phyloP scores from a whole-genome alignment of 2,329 filamentous ascomycete species.

The Thermoascus crustaceus region DNA sequence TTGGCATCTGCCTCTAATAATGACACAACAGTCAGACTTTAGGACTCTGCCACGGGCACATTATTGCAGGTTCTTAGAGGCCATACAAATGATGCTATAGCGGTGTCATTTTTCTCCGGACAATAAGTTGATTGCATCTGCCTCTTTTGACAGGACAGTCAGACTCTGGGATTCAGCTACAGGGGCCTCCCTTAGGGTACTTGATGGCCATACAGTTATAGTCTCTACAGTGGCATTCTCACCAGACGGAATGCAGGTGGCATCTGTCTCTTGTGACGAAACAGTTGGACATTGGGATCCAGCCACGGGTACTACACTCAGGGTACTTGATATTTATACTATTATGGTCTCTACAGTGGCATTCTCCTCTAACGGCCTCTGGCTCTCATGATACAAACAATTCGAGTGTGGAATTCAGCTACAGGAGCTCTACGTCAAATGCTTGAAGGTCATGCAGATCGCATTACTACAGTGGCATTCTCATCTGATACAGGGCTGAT shows the following conservation, averaged over 20 bases:
- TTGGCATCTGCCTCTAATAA: background rate
- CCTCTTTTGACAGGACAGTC: background rate
- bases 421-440: background rate
- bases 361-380: no score
- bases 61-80: background rate
- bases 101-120: background rate
- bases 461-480: background rate
- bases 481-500: background rate
- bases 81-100: background rate
- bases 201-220: background rate
- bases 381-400: no score
- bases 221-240: background rate
- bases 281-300: no score
- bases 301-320: no score
- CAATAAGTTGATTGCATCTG: background rate
- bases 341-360: no score
- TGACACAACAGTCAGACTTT: background rate
- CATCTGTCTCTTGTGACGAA: background rate
- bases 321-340: no score
- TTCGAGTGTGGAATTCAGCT: background rate
- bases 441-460: background rate
- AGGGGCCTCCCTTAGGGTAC: background rate
- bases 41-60: background rate
- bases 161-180: background rate
- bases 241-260: background rate